Percentiles rank a stretch among this genome's conserved stretches.
Conservation (phyloP, 2,329 filamentous ascomycete species). For the Penicillium hesseltinei region DNA sequence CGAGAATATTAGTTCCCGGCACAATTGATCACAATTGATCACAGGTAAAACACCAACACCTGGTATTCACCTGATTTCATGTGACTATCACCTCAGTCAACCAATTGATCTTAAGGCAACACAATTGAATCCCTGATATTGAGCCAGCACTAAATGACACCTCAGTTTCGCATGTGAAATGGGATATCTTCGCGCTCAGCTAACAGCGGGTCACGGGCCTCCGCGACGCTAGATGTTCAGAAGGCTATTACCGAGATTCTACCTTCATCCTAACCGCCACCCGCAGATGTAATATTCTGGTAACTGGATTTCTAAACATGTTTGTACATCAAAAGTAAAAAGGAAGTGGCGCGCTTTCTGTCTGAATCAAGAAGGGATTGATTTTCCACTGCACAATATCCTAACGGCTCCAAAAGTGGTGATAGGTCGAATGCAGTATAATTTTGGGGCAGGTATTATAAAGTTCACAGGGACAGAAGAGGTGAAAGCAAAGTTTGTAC, state of each 20-base stretch:
- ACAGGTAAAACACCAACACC: neutral
- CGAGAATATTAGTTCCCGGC: neutral
- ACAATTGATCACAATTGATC: neutral
- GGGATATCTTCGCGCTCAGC: neutral
- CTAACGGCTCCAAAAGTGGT: too few relatives aligned
- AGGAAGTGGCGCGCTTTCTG: constrained; percentile 8
- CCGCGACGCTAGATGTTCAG: neutral
- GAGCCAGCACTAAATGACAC: neutral
- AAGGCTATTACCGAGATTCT: neutral
- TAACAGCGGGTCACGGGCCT: neutral
- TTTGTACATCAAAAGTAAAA: neutral
- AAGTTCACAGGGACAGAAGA: neutral
- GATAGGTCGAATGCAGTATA: too few relatives aligned
- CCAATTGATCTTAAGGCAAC: neutral
- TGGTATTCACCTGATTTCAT: neutral
- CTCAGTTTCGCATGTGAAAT: constrained; percentile 5
- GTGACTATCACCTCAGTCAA: neutral
- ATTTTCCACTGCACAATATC: constrained; percentile 1
- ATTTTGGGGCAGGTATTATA: neutral
- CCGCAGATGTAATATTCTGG: neutral
- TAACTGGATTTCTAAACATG: neutral
- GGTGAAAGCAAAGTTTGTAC: neutral
- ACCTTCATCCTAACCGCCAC: neutral
- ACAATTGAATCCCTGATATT: neutral
- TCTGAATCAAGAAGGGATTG: constrained; percentile 1